These are phyloP conservation scores for Cryptosporidium sp. DNA, from an alignment of 169 alveolate species.

Conservation along the genomic window DNA sequence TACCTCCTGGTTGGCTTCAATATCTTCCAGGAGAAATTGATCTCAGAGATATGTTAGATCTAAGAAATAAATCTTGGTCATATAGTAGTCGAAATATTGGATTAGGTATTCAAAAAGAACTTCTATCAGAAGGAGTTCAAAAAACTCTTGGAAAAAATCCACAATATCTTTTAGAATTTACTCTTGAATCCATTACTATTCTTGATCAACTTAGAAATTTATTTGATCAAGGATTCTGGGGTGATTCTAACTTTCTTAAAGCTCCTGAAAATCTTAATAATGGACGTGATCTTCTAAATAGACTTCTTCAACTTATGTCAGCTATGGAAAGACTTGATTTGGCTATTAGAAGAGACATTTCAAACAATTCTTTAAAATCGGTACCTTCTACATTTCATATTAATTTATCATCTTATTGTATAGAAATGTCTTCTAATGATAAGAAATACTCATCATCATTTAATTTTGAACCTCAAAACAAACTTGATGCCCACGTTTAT, in stretches of 20 bases:
- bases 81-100: not conserved
- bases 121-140: not conserved
- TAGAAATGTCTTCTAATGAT: not conserved
- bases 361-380: conserved; percentile 7
- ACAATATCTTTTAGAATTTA: conserved; percentile 19
- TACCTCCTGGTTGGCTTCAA: conserved; percentile 75
- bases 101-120: not conserved
- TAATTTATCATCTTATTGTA: conserved; percentile 19
- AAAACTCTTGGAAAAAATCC: conserved; percentile 38
- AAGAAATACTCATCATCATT: not conserved
- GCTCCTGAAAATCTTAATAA: not conserved
- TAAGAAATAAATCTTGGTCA: conserved; percentile 35
- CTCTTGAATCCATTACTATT: conserved; percentile 55
- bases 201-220: conserved; percentile 18
- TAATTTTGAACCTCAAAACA: not conserved
- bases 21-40: conserved; percentile 70
- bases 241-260: conserved; percentile 35
- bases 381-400: conserved; percentile 23
- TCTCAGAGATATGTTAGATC: conserved; percentile 33
- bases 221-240: conserved; percentile 43
- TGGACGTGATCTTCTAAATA: conserved; percentile 17
- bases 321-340: conserved; percentile 57
- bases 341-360: conserved; percentile 48
- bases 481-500: not conserved
- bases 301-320: conserved; percentile 55